Evolutionary conservation across 139 green algal species (phyloP), one percentile per base, ranked within the genome.

Genomic region (Chara braunii): DNA sequence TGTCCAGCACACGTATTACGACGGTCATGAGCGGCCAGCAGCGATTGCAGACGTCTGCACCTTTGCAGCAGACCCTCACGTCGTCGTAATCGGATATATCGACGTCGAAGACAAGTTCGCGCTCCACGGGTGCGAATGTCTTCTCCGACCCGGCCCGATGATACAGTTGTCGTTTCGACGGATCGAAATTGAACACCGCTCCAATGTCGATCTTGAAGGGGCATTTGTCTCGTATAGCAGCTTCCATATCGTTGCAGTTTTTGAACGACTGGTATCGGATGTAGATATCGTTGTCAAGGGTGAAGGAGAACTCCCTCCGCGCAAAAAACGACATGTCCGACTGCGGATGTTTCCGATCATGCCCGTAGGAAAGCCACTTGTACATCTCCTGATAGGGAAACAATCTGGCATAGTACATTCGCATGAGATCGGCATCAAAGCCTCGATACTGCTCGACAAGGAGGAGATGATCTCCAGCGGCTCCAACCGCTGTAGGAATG

Each of bases 61-160:
- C 68, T 11, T 50, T 43, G 44, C 62, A 77, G 24, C 69, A 74
- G 0, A 86, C 94, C n/a, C 92, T 78, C 51, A 98, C 86, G 65
- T 97, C 90, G 42, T 99, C 93, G 65, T 99, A 99, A 74, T 98
- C 93, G 7, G 87, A 95, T 67, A 99, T 74, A 66, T 99, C 93
- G n/a, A 76, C 64, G 53, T 99, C 93, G 73, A 99, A 95, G 40
- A 99, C 93, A 26, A 99, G 82, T 84, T 99, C 93, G 18, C 92
- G 74, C 67, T 97, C 85, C 37, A 91, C 64, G 0, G 89, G 87
- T 12, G 59, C 31, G 64, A 98, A 97, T 31, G 43, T 84, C 35
- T 62, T 51, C 9, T 69, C 68, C n/a, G 62, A 58, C 12, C 45
- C n/a, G 31, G 26, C 35, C 22, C 69, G 54, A 34, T 70, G 32